Base-by-base conservation (phyloP, 208 protist genomes). In the Phytomonas francai region DNA sequence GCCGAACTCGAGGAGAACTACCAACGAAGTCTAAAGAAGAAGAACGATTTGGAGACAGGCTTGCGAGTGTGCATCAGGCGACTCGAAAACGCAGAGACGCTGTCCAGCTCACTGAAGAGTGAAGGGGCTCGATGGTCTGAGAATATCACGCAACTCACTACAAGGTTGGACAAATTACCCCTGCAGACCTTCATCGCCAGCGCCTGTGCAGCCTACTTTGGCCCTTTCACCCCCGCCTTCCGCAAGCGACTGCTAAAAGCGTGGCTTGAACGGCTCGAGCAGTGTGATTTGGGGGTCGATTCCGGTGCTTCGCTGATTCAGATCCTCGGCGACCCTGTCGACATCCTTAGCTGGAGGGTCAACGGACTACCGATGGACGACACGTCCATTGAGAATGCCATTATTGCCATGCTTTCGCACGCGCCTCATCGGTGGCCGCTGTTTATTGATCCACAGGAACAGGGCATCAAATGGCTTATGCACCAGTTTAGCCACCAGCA, bases 271-370 rank as follows among this genome's bases (percentile, higher is more conserved):
- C 74, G 84, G 54, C 75, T 91, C 60, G 28, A 34, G 30, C 11
- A 66, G 34, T 30, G 45, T 16, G 73, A 79, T 30, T 77, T 73
- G 36, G 80, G 97, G 19, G 82, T 91, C 25, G 68, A 93, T 27
- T 62, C 49, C 6, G 72, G 71, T 51, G 94, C 70, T 32, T 70
- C 70, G 4, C 68, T 88, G 30, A 76, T 74, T 27, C 73, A 70
- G 22, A 91, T 89, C 14, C 84, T 99, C 2, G 93, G 91, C 51
- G 95, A 99, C 73, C 96, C 97, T 19, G 87, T 99, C 36, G 85
- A 97, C 74, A 97, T 96, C n/a, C 87, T 98, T 8, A 97, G 96
- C 60, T 99, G 98, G 98, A 91, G 97, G 65, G 95, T 99, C 34
- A 89, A 95, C 72, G 94, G 94, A 0, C 82, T 99, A 29, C 98